Evolutionary conservation across 345 rosid genomes (phyloP).

Genomic region (Hibiscus trionum): DNA sequence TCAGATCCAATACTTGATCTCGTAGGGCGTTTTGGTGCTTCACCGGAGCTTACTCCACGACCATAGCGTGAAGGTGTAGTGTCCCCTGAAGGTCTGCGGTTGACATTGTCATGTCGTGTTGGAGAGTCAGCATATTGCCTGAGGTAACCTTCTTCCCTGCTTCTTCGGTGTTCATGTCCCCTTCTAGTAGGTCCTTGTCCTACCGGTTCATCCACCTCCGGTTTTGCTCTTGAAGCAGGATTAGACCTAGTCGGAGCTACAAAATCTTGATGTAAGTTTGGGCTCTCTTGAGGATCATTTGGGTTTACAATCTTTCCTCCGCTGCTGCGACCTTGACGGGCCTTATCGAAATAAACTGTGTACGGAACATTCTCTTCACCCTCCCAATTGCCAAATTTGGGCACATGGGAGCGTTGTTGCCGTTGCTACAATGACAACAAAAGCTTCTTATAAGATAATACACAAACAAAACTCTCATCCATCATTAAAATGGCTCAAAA

Average conservation of each 20-base stretch:
- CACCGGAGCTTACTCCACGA: slow-evolving; percentile 37
- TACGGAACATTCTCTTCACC: slow-evolving; percentile 71
- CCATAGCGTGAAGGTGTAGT: slow-evolving; percentile 37
- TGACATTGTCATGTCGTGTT: slow-evolving; percentile 28
- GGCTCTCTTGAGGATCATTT: slow-evolving; percentile 63
- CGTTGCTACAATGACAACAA: slow-evolving; percentile 12
- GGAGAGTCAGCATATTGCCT: slow-evolving; percentile 38
- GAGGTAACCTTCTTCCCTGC: slow-evolving; percentile 36
- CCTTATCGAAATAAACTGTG: slow-evolving; percentile 80
- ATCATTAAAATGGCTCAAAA: not conserved
- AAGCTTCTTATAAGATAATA: not conserved
- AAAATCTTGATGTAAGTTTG: slow-evolving; percentile 27
- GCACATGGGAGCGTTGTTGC: slow-evolving; percentile 71
- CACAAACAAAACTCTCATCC: not conserved
- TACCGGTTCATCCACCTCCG: slow-evolving; percentile 35
- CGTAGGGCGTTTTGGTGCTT: slow-evolving; percentile 31
- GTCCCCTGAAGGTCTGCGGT: slow-evolving; percentile 26
- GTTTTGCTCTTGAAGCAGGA: slow-evolving; percentile 28
- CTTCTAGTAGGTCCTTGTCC: slow-evolving; percentile 30
- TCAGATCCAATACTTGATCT: slow-evolving; percentile 42
- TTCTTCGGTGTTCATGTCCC: slow-evolving; percentile 29
- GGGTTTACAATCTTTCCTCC: slow-evolving; percentile 56
- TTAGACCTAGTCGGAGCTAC: slow-evolving; percentile 31
- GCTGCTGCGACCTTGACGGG: slow-evolving; percentile 55
- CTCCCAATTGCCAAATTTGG: slow-evolving; percentile 89